These are phyloP conservation scores for Globisporangium abappressorium DNA, from an alignment of 352 stramenopile genomes.

Conservation along the genomic window DNA sequence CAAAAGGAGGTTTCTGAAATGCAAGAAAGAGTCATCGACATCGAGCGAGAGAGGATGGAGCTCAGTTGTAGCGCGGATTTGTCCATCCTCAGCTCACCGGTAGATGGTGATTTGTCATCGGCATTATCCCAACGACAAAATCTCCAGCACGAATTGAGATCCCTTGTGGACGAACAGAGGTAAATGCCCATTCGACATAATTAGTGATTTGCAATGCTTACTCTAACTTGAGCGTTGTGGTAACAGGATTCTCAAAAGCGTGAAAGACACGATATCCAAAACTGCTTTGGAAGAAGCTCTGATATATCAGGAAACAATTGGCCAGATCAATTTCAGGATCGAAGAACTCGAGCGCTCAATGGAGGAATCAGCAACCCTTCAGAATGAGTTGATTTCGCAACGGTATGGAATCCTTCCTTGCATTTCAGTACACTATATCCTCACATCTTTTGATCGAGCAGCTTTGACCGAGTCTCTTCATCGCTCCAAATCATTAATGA, in stretches of 20 bases:
- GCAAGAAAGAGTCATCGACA: neutral
- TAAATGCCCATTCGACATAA: neutral
- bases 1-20: neutral
- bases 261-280: neutral
- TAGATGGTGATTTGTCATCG: neutral
- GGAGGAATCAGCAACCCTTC: neutral
- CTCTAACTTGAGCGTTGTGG: neutral
- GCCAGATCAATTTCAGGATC: neutral
- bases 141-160: neutral
- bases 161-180: neutral
- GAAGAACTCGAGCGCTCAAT: neutral
- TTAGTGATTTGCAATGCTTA: neutral
- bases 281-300: neutral
- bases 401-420: neutral
- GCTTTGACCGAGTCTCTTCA: neutral
- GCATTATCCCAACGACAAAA: neutral
- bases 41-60: neutral
- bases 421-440: too few species aligned
- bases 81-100: neutral
- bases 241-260: neutral
- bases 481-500: neutral
- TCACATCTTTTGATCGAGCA: neutral
- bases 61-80: neutral
- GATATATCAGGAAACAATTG: neutral
- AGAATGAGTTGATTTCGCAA: neutral